Evolutionary conservation across 805 yeast genomes (phyloP).

Genomic region (Geotrichum ghanense): DNA sequence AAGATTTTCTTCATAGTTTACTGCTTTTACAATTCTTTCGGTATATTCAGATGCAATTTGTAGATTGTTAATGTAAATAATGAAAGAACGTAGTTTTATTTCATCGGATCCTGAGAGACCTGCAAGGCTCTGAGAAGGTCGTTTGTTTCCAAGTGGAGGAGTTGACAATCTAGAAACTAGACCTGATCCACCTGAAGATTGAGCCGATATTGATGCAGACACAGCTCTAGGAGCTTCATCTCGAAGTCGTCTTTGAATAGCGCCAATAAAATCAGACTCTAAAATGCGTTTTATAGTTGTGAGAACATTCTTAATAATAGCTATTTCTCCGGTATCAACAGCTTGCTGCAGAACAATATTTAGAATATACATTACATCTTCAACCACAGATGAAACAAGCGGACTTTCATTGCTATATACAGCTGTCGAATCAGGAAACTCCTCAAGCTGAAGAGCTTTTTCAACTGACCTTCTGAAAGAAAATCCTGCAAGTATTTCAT

Average conservation of each 20-base stretch:
- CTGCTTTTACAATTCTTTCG: constrained; percentile 37
- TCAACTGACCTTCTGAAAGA: constrained; percentile 70
- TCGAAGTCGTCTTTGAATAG: constrained; percentile 37
- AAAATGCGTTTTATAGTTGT: constrained; percentile 46
- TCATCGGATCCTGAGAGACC: constrained; percentile 26
- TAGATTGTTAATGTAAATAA: constrained; percentile 63
- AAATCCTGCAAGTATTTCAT: constrained; percentile 51
- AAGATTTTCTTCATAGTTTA: constrained; percentile 20
- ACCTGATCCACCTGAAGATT: constrained; percentile 2
- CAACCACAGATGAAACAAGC: constrained; percentile 65
- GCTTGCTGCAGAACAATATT: constrained; percentile 55
- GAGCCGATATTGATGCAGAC: constrained; percentile 3
- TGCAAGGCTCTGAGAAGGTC: constrained; percentile 9
- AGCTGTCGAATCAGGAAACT: constrained; percentile 43
- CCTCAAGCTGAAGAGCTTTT: constrained; percentile 71
- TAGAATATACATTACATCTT: constrained; percentile 67
- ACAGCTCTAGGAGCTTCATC: constrained; percentile 30
- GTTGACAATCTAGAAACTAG: constrained; percentile 6
- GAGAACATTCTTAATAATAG: constrained; percentile 43
- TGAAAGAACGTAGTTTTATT: constrained; percentile 41
- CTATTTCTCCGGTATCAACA: constrained; percentile 58
- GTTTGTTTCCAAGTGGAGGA: constrained; percentile 8
- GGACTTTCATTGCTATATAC: constrained; percentile 42
- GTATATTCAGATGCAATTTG: constrained; percentile 52
- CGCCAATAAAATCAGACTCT: constrained; percentile 51